Conservation (phyloP, 2,329 filamentous ascomycete genomes). For the Cercospora sp. region DNA sequence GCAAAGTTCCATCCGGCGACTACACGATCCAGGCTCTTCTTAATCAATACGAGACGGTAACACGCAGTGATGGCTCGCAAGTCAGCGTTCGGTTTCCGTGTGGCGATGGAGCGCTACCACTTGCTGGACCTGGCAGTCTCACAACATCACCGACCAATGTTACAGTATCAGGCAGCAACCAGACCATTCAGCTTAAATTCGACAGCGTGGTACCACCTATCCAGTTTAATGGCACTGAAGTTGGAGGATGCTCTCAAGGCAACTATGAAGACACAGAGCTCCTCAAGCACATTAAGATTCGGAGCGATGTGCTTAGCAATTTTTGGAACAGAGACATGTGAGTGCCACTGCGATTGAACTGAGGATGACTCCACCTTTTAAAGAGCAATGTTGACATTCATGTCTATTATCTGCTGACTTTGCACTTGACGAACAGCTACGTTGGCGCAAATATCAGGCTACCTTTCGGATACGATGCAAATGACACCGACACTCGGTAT, state of each 20-base stretch:
- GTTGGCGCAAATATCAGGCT: slow-evolving; percentile 43
- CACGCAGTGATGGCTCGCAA: slow-evolving; percentile 41
- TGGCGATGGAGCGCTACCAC: slow-evolving; percentile 38
- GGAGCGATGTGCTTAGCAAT: slow-evolving; percentile 40
- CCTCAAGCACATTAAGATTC: slow-evolving; percentile 43
- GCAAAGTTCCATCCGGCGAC: slow-evolving; percentile 35
- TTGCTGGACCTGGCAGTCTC: slow-evolving; percentile 39
- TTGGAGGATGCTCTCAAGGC: slow-evolving; percentile 43
- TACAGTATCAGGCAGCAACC: slow-evolving; percentile 33
- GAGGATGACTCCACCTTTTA: not conserved
- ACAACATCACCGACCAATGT: slow-evolving; percentile 32
- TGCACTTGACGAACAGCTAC: slow-evolving; percentile 24
- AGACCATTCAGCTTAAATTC: slow-evolving; percentile 39
- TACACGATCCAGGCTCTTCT: slow-evolving; percentile 42
- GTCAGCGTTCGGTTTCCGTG: slow-evolving; percentile 42
- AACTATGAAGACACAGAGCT: slow-evolving; percentile 41
- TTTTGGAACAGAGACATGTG: slow-evolving; percentile 40
- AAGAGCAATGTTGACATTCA: not conserved
- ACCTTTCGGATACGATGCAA: slow-evolving; percentile 39
- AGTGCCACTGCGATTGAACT: not conserved
- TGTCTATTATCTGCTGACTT: not conserved
- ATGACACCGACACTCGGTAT: slow-evolving; percentile 37
- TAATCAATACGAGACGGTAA: slow-evolving; percentile 40
- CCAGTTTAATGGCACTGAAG: slow-evolving; percentile 39
- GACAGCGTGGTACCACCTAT: slow-evolving; percentile 32